Evolutionary conservation across 257 asterid species (phyloP).

Genomic region (Solanum chiquidenum): DNA sequence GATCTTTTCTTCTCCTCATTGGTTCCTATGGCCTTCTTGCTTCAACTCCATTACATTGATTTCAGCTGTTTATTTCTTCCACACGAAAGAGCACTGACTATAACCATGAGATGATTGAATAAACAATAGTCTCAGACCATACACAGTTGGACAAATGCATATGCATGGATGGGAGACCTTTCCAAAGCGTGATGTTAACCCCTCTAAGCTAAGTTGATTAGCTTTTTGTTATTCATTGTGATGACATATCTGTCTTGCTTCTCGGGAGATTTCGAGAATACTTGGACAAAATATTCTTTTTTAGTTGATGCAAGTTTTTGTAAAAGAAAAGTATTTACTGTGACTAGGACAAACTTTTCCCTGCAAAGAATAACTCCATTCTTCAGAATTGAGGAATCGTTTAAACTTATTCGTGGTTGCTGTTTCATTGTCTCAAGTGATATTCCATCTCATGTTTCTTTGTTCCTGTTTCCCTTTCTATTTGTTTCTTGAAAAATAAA

Average conservation of each 20-base stretch:
- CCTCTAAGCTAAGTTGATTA: not conserved
- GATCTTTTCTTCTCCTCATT: not conserved
- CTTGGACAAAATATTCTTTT: not conserved
- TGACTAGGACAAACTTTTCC: not conserved
- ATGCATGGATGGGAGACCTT: not conserved
- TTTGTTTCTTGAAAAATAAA: not conserved
- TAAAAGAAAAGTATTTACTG: not conserved
- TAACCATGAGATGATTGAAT: not conserved
- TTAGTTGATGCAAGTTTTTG: not conserved
- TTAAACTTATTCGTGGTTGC: not conserved
- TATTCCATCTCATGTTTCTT: not conserved
- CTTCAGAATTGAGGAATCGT: not conserved
- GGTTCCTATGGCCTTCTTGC: not conserved
- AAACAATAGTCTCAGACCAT: not conserved
- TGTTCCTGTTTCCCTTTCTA: not conserved
- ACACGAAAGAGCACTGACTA: not conserved
- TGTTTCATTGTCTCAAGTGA: not conserved
- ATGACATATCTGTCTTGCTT: not conserved
- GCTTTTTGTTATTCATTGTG: not conserved
- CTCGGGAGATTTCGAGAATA: not conserved
- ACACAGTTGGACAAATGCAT: not conserved
- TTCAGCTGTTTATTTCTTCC: not conserved
- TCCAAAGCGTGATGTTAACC: not conserved
- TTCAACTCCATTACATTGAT: not conserved
- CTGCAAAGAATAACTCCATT: not conserved